These are phyloP conservation scores for Fagopyrum homotropicum DNA, from an alignment of 148 eudicot species.

Conservation along the genomic window DNA sequence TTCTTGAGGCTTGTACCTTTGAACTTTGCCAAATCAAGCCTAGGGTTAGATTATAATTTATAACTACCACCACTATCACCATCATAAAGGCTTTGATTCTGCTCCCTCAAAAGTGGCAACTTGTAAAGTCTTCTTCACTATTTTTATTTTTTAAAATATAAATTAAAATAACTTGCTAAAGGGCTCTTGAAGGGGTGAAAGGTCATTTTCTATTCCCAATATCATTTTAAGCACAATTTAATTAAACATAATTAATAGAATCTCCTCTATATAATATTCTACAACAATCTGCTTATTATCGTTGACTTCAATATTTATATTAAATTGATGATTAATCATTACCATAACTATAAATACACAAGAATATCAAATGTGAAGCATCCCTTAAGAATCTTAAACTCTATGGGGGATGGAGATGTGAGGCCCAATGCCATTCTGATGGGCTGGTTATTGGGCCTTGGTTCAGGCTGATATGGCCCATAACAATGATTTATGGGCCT, in stretches of 20 bases:
- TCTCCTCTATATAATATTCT: neutral
- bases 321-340: neutral
- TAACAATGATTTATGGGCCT: no score
- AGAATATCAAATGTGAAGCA: neutral
- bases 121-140: neutral
- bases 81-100: neutral
- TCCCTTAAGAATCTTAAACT: no score
- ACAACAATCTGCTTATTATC: neutral
- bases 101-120: neutral
- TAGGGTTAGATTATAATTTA: neutral
- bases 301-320: conserved; percentile 3
- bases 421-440: neutral
- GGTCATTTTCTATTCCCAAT: neutral
- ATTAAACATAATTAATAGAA: neutral
- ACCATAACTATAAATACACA: neutral
- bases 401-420: neutral
- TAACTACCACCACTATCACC: conserved; percentile 2
- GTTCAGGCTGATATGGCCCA: no score
- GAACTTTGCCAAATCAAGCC: neutral
- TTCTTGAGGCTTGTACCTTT: neutral
- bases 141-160: neutral
- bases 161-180: neutral
- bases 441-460: no score
- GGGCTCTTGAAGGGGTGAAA: neutral
- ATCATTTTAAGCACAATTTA: neutral